Base-by-base conservation (phyloP, 2,329 filamentous ascomycete genomes). In the Claviceps sp. region DNA sequence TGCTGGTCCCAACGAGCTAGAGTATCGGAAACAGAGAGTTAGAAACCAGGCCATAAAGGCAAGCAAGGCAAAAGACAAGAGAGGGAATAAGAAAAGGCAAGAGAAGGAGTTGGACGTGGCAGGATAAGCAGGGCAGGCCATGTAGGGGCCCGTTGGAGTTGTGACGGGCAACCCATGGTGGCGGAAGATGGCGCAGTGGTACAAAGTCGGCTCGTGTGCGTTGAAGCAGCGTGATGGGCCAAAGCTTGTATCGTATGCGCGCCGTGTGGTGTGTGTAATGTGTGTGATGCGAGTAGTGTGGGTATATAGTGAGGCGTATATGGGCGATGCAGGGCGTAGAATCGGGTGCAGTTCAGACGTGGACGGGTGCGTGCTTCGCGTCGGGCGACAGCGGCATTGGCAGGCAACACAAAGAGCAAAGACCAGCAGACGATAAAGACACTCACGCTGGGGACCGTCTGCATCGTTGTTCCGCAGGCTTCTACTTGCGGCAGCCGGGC, bases 1-100 rank as follows among this genome's bases (percentile, higher is more conserved):
- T 78, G 65, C 78, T 76, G 59, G 78, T 75, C 66, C 77, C 78
- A 67, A 81, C 75, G 60, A 82, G 77, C 78, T 82, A 61, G 48
- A 55, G 54, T 54, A 55, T 55, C 50, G 48, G 54, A 55, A 55
- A 57, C 8, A 54, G 47, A 54, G 48, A 51, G 55, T 58, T 56
- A 55, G 55, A 58, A 55, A 47, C 51, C 50, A 57, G 30, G 3
- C 3, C 30, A 34, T 34, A 8, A 4, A 26, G 16, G 5, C 9
- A 43, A 16, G 11, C 6, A 44, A 38, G 20, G n/a, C 30, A 50
- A 47, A 16, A 30, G 14, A 37, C 37, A 18, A 48, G 16, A 37
- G 26, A 14, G 18, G 48, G 24, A 37, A 11, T 34, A 34, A 3
- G 22, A 34, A 41, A 26, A 24, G 50, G 41, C 46, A 52, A 50